Evolutionary conservation across 2,329 filamentous ascomycete genomes (phyloP).

Genomic region (Phyllosticta citribraziliensis): DNA sequence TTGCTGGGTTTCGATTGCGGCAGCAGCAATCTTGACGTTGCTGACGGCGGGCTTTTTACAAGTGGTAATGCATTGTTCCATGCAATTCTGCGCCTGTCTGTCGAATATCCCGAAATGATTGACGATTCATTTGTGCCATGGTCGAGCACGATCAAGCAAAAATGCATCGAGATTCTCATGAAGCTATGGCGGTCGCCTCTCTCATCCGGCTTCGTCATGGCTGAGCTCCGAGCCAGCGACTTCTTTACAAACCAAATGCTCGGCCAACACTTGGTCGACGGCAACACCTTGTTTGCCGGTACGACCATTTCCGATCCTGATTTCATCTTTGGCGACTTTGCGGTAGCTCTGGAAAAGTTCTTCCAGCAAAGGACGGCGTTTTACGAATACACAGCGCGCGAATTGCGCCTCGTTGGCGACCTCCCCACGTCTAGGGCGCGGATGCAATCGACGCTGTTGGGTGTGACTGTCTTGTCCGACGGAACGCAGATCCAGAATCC

Average conservation of each 20-base stretch:
- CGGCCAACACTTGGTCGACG: constrained; percentile 59
- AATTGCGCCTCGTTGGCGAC: constrained; percentile 66
- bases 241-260: constrained; percentile 71
- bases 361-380: constrained; percentile 66
- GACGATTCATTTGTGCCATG: constrained; percentile 27
- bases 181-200: constrained; percentile 77
- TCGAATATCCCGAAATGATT: constrained; percentile 53
- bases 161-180: constrained; percentile 53
- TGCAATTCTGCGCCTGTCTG: constrained; percentile 60
- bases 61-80: constrained; percentile 72
- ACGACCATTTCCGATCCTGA: constrained; percentile 48
- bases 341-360: constrained; percentile 64
- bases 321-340: constrained; percentile 61
- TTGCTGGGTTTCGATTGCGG: constrained; percentile 79
- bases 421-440: constrained; percentile 45
- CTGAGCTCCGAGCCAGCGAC: constrained; percentile 69
- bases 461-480: constrained; percentile 57
- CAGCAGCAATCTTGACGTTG: constrained; percentile 58
- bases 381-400: constrained; percentile 75
- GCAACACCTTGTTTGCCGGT: constrained; percentile 65
- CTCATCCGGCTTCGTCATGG: constrained; percentile 63
- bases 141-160: constrained; percentile 33
- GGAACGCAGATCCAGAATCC: constrained; percentile 58
- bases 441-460: constrained; percentile 58
- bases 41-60: constrained; percentile 60